Evolutionary conservation across 306 rosid species (phyloP), one percentile per base, ranked within the genome.

Genomic region (Corylus avellana): DNA sequence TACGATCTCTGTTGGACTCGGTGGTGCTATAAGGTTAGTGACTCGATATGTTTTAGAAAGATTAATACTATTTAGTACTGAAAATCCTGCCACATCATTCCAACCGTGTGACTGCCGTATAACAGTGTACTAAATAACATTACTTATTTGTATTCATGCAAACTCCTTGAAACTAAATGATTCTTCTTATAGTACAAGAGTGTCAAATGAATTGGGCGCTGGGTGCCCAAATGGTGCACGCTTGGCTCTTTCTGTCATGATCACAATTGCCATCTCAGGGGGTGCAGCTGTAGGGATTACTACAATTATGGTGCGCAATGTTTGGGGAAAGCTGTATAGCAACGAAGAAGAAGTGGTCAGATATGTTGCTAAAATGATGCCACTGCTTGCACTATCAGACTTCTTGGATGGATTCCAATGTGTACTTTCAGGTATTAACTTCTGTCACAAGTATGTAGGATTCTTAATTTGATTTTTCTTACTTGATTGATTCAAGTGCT

Each of bases 391-490:
- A 47, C 70, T 88, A 3, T 90, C 94, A 55, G 88, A 88, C 46
- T 87, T 90, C 90, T 78, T 86, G 27, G 94, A 90, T 80, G 94
- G 94, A 35, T 83, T 88, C 76, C 92, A 90, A 62, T 86, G 92
- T 74, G 92, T 88, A 22, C 92, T 88, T 61, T 90, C 94, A 85
- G 92, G 94, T 90, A 63, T 55, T 44, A 39, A 39, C 13, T 62
- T 79, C 72, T 73, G 8, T 25, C 47, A 32, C 62, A 62, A 70
- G 54, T 37, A 39, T 2, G 10, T 67, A 76, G 49, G 20, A n/a
- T 12, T 49, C 32, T 14, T 22, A 22, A 22, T 22, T 73, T 75
- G 39, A 37, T 70, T 73, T 35, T 59, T 14, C 8, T 11, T 4
- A 70, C 49, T 58, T 46, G 62, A 9, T 58, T 46, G 62, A 9